phyloP scores from a whole-genome alignment of 352 stramenopile genomes.

The Pythium plurisporium region DNA sequence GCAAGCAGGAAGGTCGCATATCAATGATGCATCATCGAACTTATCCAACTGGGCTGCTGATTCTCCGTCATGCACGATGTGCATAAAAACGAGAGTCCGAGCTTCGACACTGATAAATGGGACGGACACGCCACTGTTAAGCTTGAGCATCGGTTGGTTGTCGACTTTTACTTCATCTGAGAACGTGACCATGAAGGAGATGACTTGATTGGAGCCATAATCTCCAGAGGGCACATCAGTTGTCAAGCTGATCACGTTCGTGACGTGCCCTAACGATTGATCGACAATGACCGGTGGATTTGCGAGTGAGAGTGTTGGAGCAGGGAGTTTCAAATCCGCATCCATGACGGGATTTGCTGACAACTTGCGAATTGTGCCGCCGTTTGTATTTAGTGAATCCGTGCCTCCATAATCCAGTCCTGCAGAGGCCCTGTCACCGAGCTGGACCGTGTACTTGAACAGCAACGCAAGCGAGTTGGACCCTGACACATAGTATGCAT shows the following conservation, averaged over 20 bases:
- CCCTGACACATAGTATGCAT: constrained; percentile 57
- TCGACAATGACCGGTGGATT: constrained; percentile 51
- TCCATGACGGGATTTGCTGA: constrained; percentile 49
- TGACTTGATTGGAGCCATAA: constrained; percentile 72
- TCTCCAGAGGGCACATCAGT: constrained; percentile 44
- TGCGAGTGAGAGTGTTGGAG: constrained; percentile 32
- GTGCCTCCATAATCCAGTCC: constrained; percentile 55
- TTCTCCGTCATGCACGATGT: constrained; percentile 61
- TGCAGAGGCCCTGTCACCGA: constrained; percentile 44
- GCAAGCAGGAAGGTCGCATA: constrained; percentile 40
- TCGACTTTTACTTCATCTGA: constrained; percentile 71
- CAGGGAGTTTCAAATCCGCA: constrained; percentile 46
- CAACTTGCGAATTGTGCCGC: constrained; percentile 49
- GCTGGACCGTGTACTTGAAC: constrained; percentile 62
- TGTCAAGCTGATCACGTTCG: constrained; percentile 38
- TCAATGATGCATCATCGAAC: constrained; percentile 41
- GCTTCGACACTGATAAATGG: constrained; percentile 53
- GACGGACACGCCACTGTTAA: constrained; percentile 56
- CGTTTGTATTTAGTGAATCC: constrained; percentile 51
- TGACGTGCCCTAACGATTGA: constrained; percentile 32
- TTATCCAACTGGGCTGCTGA: constrained; percentile 44
- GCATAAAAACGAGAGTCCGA: constrained; percentile 51
- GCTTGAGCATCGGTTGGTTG: constrained; percentile 40
- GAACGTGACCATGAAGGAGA: constrained; percentile 63
- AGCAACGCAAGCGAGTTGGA: constrained; percentile 40